A percentile compares a stretch with the other conserved stretches of the same genome.
These are phyloP conservation scores for Leccinum arenicola DNA, from an alignment of 768 basidiomycete species.

Conservation along the genomic window DNA sequence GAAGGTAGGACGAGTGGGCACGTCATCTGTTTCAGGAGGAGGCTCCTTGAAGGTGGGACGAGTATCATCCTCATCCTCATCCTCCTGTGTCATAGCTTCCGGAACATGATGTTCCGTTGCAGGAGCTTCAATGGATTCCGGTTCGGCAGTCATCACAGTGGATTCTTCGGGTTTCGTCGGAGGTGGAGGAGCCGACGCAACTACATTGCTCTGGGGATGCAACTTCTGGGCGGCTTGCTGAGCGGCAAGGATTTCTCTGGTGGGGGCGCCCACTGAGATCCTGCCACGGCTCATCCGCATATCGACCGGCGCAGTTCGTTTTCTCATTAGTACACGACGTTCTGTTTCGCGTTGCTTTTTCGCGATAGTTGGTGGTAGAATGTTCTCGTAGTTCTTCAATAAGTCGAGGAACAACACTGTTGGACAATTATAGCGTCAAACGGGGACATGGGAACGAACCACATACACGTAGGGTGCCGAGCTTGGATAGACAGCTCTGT, in stretches of 20 bases:
- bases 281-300: slow-evolving; percentile 81
- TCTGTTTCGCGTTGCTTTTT: slow-evolving; percentile 88
- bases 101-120: neutral
- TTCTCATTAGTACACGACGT: slow-evolving; percentile 76
- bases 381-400: slow-evolving; percentile 64
- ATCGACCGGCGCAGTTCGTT: slow-evolving; percentile 85
- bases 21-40: slow-evolving; percentile 39
- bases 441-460: neutral
- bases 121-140: slow-evolving; percentile 11
- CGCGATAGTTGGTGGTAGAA: slow-evolving; percentile 79
- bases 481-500: slow-evolving; percentile 87
- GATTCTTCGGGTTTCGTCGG: slow-evolving; percentile 19
- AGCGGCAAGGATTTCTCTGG: slow-evolving; percentile 66
- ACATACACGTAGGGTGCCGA: slow-evolving; percentile 76
- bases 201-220: slow-evolving; percentile 13
- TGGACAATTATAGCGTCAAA: neutral
- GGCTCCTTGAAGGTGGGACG: slow-evolving; percentile 62
- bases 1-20: slow-evolving; percentile 45
- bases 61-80: slow-evolving; percentile 2
- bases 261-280: slow-evolving; percentile 69
- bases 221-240: slow-evolving; percentile 63
- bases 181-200: slow-evolving; percentile 17
- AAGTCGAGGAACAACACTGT: slow-evolving; percentile 85
- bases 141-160: slow-evolving; percentile 13
- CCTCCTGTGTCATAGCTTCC: slow-evolving; percentile 12